Conservation (phyloP, 2,329 filamentous ascomycete species). For the Aspergillus proliferans region DNA sequence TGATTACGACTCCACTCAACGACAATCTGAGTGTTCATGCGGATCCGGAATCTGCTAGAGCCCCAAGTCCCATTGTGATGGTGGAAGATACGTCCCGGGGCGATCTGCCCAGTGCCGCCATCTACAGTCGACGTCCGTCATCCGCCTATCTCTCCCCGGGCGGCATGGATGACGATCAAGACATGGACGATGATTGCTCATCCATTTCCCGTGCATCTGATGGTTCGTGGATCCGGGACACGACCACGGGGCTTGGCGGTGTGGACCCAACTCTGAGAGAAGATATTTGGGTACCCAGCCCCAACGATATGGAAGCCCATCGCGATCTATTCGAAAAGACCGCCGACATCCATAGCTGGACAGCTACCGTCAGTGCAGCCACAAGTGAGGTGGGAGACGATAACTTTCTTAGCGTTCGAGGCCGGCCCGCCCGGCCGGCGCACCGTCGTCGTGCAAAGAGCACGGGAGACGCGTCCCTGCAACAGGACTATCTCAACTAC, state of each 20-base stretch:
- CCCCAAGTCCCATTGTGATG: conserved; percentile 40
- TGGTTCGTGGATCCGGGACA: conserved; percentile 41
- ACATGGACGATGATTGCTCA: conserved; percentile 13
- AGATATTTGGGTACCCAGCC: conserved; percentile 40
- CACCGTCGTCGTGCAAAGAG: conserved; percentile 44
- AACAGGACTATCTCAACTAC: conserved; percentile 30
- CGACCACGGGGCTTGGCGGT: conserved; percentile 38
- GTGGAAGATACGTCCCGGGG: conserved; percentile 38
- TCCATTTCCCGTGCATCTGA: conserved; percentile 34
- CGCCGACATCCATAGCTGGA: conserved; percentile 49
- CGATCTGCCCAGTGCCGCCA: conserved; percentile 36
- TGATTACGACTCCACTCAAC: conserved; percentile 19
- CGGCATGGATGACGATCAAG: conserved; percentile 22
- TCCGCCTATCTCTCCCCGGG: conserved; percentile 33
- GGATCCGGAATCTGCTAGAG: conserved; percentile 17
- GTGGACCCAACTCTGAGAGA: conserved; percentile 43
- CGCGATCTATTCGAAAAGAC: conserved; percentile 47
- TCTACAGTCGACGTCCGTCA: conserved; percentile 20
- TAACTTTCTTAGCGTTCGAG: conserved; percentile 10
- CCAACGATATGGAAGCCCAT: conserved; percentile 46
- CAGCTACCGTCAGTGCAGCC: conserved; percentile 44
- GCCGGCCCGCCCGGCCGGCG: conserved; percentile 14
- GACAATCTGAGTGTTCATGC: conserved; percentile 18
- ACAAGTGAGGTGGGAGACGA: conserved; percentile 36
- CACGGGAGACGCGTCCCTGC: conserved; percentile 28